Evolutionary conservation across 1,139 yeast genomes (phyloP), one percentile per base, ranked within the genome.

Genomic region (Yamadazyma dushanensis): DNA sequence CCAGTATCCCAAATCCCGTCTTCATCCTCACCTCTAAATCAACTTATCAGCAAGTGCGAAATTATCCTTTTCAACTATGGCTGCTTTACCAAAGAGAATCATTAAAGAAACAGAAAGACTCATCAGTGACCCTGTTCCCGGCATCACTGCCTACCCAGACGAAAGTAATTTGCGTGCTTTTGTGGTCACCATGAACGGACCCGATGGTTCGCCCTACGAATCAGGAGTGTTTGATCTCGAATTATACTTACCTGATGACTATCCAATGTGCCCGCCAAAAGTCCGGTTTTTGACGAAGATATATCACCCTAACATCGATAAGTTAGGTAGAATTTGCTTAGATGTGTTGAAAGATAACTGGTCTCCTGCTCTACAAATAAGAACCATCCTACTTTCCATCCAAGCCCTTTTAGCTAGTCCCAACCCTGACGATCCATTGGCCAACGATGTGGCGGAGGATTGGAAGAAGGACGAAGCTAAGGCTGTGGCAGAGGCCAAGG

Each of bases 361-460:
- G 98, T 85, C 96, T n/a, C 98, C 98, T 7, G 98, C 98, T 0
- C 71, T 90, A 44, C 97, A 92, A 59, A 92, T 92, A 47, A 76
- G 97, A 58, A 94, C 98, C n/a, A 85, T 92, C 26, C 68, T 92
- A 47, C 70, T 94, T 41, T 86, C 96, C 13, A 85, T 92, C 43
- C 98, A 94, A 61, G 97, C 98, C 0, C 68, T 92, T 39, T 68
- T 92, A 37, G 96, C 96, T 1, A 90, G 96, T 3, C 98, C 99
- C 8, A 94, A 92, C 53, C 98, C 99, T 2, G 96, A 92, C 58
- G 99, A 92, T 62, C 99, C 98, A 1, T 73, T 94, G 46, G 97
- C 97, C 21, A 92, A 92, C 54, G 98, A 92, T 50, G 98, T 92
- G 28, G 98, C 98, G 3, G 90, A 88, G 49, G 92, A 84, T 50